Conservation (phyloP, 129 eudicot genomes). For the Escallonia rubra region DNA sequence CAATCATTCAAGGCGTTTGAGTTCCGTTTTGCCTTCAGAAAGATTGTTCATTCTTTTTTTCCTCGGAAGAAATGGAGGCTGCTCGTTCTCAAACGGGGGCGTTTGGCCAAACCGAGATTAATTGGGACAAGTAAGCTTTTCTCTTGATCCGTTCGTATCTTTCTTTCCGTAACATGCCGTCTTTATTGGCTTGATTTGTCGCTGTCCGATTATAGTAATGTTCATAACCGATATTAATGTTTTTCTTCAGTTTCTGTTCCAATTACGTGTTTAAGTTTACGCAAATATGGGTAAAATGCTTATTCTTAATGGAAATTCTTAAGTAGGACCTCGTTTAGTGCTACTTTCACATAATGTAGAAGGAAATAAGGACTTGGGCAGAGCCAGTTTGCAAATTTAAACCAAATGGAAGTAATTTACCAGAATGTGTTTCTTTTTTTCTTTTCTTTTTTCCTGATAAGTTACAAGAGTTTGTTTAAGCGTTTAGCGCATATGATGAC, state of each 20-base stretch:
- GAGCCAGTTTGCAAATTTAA: too few relatives aligned
- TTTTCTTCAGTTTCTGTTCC: not conserved
- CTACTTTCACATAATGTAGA: too few relatives aligned
- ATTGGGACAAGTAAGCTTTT: conserved; percentile 86
- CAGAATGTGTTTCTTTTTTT: too few relatives aligned
- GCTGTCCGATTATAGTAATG: not conserved
- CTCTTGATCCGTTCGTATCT: not conserved
- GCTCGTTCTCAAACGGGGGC: conserved; percentile 40
- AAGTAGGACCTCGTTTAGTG: not conserved
- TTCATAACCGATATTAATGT: not conserved
- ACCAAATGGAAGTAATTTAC: too few relatives aligned
- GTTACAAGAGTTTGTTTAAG: too few relatives aligned
- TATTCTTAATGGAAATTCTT: not conserved
- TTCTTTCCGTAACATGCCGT: too few relatives aligned
- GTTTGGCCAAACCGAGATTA: conserved; percentile 73
- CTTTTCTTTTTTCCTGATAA: too few relatives aligned
- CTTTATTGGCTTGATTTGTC: not conserved
- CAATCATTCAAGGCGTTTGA: not conserved
- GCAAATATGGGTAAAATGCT: not conserved
- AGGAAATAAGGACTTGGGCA: too few relatives aligned
- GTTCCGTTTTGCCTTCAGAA: conserved; percentile 20
- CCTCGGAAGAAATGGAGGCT: conserved; percentile 42
- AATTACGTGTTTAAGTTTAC: not conserved
- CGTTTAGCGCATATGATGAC: too few relatives aligned
- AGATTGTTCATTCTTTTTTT: conserved; percentile 1